Evolutionary conservation across 345 rosid species (phyloP), one percentile per base, ranked within the genome.

Genomic region (Linum tenue): DNA sequence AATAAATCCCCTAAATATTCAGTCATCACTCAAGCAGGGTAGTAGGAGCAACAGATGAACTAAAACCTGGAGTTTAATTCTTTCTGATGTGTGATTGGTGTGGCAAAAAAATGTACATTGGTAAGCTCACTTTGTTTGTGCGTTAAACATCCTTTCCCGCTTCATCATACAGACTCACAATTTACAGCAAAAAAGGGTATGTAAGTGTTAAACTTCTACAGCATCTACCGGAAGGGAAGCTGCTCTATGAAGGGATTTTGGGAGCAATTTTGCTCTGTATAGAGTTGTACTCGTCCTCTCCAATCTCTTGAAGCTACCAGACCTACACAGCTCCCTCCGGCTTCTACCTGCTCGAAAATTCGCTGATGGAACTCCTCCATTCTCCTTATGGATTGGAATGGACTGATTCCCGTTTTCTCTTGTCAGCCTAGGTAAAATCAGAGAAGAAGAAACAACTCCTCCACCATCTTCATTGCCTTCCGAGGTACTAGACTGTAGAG

Each of bases 171-270:
- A 17, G 39, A 10, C 51, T 15, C 5, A 7, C n/a, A 43, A 39
- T 2, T 44, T 5, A 16, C 43, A 22, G 15, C 10, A 5, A 35
- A 59, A 55, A 53, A 62, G 37, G 59, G n/a, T 60, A 11, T 16
- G 69, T 40, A 48, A 39, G 59, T 11, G 41, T 76, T 71, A 92
- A 35, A 89, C 77, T 73, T 89, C 91, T 55, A 86, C 80, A 4
- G 96, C 86, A 69, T 90, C 97, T 3, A 90, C 96, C 0, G 97
- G 96, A 62, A 94, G 97, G 37, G 98, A 90, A 58, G 90, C 82
- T 15, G 97, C 84, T 63, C 96, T 72, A 53, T 81, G 81, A 60
- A 92, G 88, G 38, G 84, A 77, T 37, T 78, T 79, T 7, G 85
- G 88, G 71, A 80, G 81, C 69, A 87, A 73, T 37, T 67, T 56